phyloP scores from a whole-genome alignment of 2,329 filamentous ascomycete genomes.

The Monilinia laxa region DNA sequence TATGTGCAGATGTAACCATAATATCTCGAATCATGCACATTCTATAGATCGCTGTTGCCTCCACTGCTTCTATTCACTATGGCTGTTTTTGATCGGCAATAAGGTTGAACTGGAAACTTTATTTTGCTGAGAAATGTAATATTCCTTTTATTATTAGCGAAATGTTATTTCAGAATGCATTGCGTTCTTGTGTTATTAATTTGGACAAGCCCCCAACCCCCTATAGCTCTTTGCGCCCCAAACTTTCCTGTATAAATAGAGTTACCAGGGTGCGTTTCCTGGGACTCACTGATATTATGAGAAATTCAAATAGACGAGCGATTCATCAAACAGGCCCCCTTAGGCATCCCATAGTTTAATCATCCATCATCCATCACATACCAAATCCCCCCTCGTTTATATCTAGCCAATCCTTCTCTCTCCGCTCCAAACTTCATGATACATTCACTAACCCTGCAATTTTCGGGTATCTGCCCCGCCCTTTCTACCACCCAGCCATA shows the following conservation, averaged over 20 bases:
- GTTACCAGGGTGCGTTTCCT: no score
- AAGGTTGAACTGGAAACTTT: no score
- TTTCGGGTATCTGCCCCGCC: constrained; percentile 11
- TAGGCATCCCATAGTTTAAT: background rate
- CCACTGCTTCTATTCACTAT: background rate
- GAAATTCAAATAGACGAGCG: background rate
- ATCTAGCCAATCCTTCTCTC: background rate
- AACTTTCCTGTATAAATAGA: no score
- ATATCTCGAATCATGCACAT: background rate
- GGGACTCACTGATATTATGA: no score
- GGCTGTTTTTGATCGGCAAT: no score
- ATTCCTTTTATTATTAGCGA: no score
- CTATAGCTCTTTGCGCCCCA: no score
- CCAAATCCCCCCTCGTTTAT: background rate
- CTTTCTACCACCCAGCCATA: background rate
- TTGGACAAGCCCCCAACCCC: no score
- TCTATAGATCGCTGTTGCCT: background rate
- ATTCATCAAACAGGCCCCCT: background rate
- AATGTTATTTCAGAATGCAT: no score
- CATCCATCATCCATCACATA: background rate
- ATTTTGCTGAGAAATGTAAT: no score
- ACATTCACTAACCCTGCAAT: constrained; percentile 5
- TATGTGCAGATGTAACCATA: background rate
- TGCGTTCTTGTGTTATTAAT: no score
- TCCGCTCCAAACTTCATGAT: background rate